Evolutionary conservation across 768 basidiomycete genomes (phyloP), one percentile per base, ranked within the genome.

Genomic region (Nevesoporus exiguus): DNA sequence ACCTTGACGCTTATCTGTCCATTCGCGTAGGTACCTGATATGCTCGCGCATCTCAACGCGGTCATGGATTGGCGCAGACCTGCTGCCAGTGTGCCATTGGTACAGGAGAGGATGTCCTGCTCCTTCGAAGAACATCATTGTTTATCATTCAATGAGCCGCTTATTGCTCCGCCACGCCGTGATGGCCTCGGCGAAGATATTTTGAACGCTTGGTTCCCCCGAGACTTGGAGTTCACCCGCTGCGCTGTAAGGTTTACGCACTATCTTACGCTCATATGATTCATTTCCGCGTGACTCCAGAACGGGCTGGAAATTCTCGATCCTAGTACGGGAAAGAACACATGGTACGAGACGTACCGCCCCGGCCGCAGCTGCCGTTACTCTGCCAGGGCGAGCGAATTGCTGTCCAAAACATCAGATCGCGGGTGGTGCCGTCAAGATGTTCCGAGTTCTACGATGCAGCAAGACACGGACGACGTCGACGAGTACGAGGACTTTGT

Each of bases 131-230:
- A 81, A 60, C 76, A 80, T 48, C 78, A 80, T 41, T 80, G 79
- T 50, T 58, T 80, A 9, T 58, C 53, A 15, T 72, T 74, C 8
- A 65, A 72, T 36, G 69, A 72, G 34, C 74, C 73, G 2, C 63
- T 81, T 39, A 13, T 52, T 30, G 61, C 71, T 33, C 75, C 76
- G 7, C 53, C 63, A 2, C 72, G 74, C 55, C 66, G 58, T 31
- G 60, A 64, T 17, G 73, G 67, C 37, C 34, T 56, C n/a, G 76
- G 73, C 3, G 76, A 79, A 54, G 74, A 80, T 58, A 56, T 79
- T 47, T 67, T 79, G 31, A 79, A 77, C 52, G 78, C 76, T 30
- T 81, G 78, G 79, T 56, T 79, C 33, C 80, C 80, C 41, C 65
- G 59, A 59, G 69, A 73, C 31, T 22, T 70, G 37, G 62, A 54